A percentile compares a stretch with the other conserved stretches of the same genome.
Conservation (phyloP, 148 eudicot species). For the Fagopyrum tataricum region DNA sequence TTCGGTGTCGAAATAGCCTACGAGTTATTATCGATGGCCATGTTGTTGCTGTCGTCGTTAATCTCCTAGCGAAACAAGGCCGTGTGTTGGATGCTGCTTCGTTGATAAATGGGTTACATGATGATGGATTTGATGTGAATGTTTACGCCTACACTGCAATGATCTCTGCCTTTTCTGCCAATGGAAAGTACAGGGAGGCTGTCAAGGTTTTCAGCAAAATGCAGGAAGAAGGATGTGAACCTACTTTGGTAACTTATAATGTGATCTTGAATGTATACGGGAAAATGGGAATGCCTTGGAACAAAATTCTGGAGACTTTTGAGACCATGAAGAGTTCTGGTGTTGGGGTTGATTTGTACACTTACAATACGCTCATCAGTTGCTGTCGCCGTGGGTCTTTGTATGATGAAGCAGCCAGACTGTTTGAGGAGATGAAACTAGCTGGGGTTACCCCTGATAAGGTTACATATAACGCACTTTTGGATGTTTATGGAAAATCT, state of each 20-base stretch:
- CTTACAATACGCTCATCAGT: conserved; percentile 81
- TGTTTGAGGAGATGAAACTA: conserved; percentile 76
- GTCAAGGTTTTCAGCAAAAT: conserved; percentile 54
- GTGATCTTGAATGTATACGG: conserved; percentile 55
- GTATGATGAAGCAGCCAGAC: conserved; percentile 60
- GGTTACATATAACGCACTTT: conserved; percentile 79
- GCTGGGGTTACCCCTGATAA: conserved; percentile 68
- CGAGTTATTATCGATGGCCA: conserved; percentile 40
- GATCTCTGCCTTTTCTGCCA: conserved; percentile 60
- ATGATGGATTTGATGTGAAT: conserved; percentile 64
- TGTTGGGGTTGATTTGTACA: conserved; percentile 66
- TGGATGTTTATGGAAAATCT: conserved; percentile 94
- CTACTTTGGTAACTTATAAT: conserved; percentile 77
- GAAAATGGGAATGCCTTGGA: conserved; percentile 92
- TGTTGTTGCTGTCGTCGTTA: conserved; percentile 62
- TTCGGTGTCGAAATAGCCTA: conserved; percentile 27
- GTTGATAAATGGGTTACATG: conserved; percentile 41
- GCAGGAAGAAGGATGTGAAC: conserved; percentile 82
- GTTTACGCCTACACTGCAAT: conserved; percentile 79
- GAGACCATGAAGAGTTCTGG: conserved; percentile 64
- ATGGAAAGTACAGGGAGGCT: conserved; percentile 79
- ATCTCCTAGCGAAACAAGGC: conserved; percentile 69
- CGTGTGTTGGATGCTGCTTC: conserved; percentile 47
- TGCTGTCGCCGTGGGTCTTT: conserved; percentile 80
- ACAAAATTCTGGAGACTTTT: conserved; percentile 38